phyloP scores from a whole-genome alignment of 371 early-diverging fungal genomes.

The Mortierella sp. region DNA sequence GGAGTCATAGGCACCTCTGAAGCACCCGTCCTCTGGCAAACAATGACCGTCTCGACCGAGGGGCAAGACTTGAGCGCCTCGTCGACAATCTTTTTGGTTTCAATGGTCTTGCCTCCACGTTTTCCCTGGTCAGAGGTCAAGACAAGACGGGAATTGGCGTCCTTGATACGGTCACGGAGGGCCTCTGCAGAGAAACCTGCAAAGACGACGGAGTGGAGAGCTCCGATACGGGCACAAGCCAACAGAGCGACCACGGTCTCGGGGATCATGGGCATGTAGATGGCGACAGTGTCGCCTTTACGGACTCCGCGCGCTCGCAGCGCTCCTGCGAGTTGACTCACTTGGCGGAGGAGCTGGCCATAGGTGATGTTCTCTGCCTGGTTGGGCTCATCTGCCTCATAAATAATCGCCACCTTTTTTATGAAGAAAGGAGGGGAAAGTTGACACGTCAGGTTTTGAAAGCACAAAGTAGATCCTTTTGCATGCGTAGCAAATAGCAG shows the following conservation, averaged over 20 bases:
- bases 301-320: conserved; percentile 83
- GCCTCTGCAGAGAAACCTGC: conserved; percentile 94
- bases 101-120: conserved; percentile 92
- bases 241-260: conserved; percentile 93
- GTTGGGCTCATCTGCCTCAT: conserved; percentile 91
- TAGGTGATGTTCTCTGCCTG: conserved; percentile 84
- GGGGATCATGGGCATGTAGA: conserved; percentile 99
- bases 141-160: conserved; percentile 82
- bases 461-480: background rate
- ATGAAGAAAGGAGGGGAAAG: too few species aligned
- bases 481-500: background rate
- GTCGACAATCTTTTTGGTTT: conserved; percentile 92
- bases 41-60: conserved; percentile 86
- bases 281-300: conserved; percentile 93
- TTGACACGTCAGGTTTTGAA: too few species aligned
- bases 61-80: conserved; percentile 84
- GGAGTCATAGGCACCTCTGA: conserved; percentile 75
- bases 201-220: conserved; percentile 92
- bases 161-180: conserved; percentile 85
- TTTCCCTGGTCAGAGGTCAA: conserved; percentile 90
- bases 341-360: conserved; percentile 82
- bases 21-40: conserved; percentile 89
- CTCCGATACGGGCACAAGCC: conserved; percentile 95
- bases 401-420: conserved; percentile 85
- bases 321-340: conserved; percentile 87